Percentiles rank a stretch among this genome's conserved stretches.
phyloP scores from a whole-genome alignment of 1,284 basidiomycete species.

The Puccinia coronata region DNA sequence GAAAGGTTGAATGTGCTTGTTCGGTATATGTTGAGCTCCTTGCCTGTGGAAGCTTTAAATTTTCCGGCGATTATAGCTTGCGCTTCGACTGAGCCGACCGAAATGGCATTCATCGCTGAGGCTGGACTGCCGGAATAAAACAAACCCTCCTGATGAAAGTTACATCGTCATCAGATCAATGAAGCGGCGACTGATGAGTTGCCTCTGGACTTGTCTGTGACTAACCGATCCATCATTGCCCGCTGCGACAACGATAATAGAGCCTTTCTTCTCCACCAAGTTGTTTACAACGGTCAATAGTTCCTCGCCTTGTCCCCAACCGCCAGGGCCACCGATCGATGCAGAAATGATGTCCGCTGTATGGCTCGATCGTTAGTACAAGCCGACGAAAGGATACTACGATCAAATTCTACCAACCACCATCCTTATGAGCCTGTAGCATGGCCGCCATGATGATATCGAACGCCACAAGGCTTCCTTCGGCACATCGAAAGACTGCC shows the following conservation, averaged over 20 bases:
- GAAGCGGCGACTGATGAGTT: background rate
- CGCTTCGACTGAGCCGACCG: slow-evolving; percentile 32
- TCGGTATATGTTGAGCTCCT: background rate
- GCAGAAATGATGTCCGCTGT: slow-evolving; percentile 40
- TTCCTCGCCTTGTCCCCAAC: slow-evolving; percentile 18
- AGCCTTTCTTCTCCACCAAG: slow-evolving; percentile 15
- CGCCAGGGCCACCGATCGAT: slow-evolving; percentile 8
- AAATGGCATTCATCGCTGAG: slow-evolving; percentile 17
- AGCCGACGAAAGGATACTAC: background rate
- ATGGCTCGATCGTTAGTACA: background rate
- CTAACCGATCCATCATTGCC: slow-evolving; percentile 40
- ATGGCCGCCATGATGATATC: slow-evolving; percentile 21
- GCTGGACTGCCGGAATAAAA: background rate
- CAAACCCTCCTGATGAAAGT: background rate
- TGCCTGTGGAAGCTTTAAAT: slow-evolving; percentile 13
- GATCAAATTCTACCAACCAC: slow-evolving; percentile 1
- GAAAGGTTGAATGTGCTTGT: background rate
- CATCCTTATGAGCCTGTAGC: slow-evolving; percentile 36
- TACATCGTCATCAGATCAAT: background rate
- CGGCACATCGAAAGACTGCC: background rate
- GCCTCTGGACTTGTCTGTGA: background rate
- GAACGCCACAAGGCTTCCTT: background rate
- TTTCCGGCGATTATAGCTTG: background rate
- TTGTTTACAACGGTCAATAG: background rate
- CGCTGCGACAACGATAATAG: slow-evolving; percentile 24